Base-by-base conservation (phyloP, 1,139 yeast species). In the Saccharomyces hybrid region DNA sequence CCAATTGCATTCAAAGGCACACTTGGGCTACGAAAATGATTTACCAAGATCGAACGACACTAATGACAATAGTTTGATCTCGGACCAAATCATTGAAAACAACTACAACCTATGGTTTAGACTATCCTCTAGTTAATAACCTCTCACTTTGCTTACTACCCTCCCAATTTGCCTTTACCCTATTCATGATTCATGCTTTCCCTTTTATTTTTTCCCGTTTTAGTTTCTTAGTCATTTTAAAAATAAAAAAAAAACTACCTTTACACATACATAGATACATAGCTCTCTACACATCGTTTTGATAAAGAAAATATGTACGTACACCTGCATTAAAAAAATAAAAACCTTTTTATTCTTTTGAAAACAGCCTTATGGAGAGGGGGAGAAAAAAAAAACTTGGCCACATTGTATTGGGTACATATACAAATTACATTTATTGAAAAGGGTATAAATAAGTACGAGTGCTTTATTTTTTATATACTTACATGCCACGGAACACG, bases 401-500 rank as follows among this genome's bases (percentile, higher is more conserved):
- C 4, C 11, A 7, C 38, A 32, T 32, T 32, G 38, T 11, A 32
- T 32, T 32, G 38, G 2, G 14, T 32, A 13, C 38, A 32, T 32
- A 32, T 32, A 13, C 38, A 32, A 13, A 32, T 4, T 7, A 8
- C 8, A 2, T 28, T 28, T 28, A 28, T 19, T 19, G 31, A 28
- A 28, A 28, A 28, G 23, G 3, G 23, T 19, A 19, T 28, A 28
- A 9, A 28, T 28, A 28, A 28, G 11, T 28, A 28, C 4, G 11
- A 28, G 23, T 19, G 23, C 3, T 19, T 19, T 28, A 28, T 28
- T 7, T 44, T 44, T 26, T 11, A 11, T 23, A 38, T 23, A 25
- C 31, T 72, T 80, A 87, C 90, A 88, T 83, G 54, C 95, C 95
- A 63, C 96, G 81, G 75, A 89, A 88, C 47, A 81, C 86, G 69